Evolutionary conservation across 2,329 filamentous ascomycete genomes (phyloP).

Genomic region (Alternaria incomplexa): DNA sequence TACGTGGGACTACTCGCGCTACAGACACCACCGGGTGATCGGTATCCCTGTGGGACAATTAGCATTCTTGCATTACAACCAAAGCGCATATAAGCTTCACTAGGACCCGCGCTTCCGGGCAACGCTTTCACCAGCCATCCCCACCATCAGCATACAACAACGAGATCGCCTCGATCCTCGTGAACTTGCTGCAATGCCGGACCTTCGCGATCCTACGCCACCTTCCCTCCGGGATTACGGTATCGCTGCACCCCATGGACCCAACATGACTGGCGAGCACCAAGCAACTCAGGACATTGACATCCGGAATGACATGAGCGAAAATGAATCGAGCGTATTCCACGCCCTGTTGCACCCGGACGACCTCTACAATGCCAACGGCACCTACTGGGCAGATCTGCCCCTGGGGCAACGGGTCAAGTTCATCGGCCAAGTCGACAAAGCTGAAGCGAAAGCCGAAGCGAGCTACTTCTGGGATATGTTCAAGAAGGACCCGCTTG

Average conservation of each 20-base stretch:
- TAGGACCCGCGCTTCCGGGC: conserved; percentile 1
- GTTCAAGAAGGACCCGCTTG: conserved; percentile 85
- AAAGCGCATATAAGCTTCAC: conserved; percentile 19
- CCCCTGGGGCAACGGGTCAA: conserved; percentile 70
- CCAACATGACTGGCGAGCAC: conserved; percentile 54
- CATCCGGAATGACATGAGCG: conserved; percentile 58
- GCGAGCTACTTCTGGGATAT: conserved; percentile 71
- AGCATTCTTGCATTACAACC: not conserved
- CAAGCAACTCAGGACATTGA: conserved; percentile 50
- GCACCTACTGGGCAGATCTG: conserved; percentile 93
- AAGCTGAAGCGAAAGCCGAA: conserved; percentile 72
- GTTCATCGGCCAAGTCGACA: conserved; percentile 79
- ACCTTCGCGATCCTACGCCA: conserved; percentile 27
- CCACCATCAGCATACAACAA: not conserved
- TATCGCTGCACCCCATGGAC: conserved; percentile 56
- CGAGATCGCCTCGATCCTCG: not conserved
- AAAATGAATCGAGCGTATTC: conserved; percentile 70
- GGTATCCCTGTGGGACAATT: not conserved
- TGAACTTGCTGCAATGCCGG: conserved; percentile 24
- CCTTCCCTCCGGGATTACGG: conserved; percentile 55
- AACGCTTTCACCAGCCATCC: not conserved
- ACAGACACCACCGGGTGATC: not conserved
- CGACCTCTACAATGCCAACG: conserved; percentile 82
- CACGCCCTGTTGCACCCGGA: conserved; percentile 82
- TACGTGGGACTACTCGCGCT: conserved; percentile 11